Evolutionary conservation across 805 yeast species (phyloP).

Genomic region (Monosporozyma aerobia): DNA sequence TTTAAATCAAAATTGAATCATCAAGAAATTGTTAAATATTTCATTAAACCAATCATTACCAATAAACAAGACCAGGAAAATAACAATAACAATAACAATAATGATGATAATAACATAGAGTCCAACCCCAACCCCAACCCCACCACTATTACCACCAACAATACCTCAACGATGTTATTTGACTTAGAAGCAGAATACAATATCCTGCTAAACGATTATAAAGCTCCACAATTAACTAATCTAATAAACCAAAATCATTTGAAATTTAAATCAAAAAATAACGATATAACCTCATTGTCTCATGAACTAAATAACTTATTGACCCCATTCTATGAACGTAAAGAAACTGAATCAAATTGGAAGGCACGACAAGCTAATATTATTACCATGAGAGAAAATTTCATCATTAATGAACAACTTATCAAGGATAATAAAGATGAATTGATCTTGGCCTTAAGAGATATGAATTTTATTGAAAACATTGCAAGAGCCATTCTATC

Average conservation of each 20-base stretch:
- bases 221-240: slow-evolving; percentile 10
- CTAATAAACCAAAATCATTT: neutral
- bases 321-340: slow-evolving; percentile 44
- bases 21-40: neutral
- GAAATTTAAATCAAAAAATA: slow-evolving; percentile 1
- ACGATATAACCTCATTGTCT: slow-evolving; percentile 13
- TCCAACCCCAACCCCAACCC: neutral
- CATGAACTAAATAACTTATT: slow-evolving; percentile 23
- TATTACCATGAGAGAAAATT: slow-evolving; percentile 41
- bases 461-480: slow-evolving; percentile 43
- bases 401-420: slow-evolving; percentile 49
- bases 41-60: neutral
- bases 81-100: no score
- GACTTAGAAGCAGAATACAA: slow-evolving; percentile 17
- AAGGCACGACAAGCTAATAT: slow-evolving; percentile 54
- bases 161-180: slow-evolving; percentile 3
- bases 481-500: slow-evolving; percentile 61
- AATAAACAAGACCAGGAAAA: neutral
- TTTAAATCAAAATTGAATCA: neutral
- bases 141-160: no score
- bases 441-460: slow-evolving; percentile 28
- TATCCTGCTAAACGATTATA: slow-evolving; percentile 11
- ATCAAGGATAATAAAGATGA: slow-evolving; percentile 31
- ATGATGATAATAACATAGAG: neutral
- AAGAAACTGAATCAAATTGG: slow-evolving; percentile 92